Base-by-base conservation (phyloP, 148 eudicot species). In the Tetragonia tetragonoides region DNA sequence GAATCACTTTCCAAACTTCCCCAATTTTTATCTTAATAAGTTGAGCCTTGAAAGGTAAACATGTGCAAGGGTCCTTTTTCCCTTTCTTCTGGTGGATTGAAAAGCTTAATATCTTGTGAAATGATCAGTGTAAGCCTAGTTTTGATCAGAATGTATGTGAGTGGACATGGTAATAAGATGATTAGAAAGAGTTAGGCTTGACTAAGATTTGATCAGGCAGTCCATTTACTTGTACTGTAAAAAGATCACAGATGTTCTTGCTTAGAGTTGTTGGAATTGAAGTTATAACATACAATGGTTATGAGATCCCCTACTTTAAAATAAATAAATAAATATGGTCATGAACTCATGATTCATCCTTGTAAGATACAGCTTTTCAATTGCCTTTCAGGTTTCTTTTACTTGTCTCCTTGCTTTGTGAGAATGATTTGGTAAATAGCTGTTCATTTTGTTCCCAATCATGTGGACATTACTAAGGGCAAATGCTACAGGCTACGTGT, bases 1-100 rank as follows among this genome's bases (percentile, higher is more conserved):
- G 85, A 66, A 72, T 87, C 99, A 38, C 87, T 93, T 54, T 85
- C 91, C 60, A 91, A 87, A 69, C 83, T 92, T 67, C 97, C 98
- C 64, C 82, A 78, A 44, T 44, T 83, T 21, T 69, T 69, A 15
- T 73, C 75, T 59, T 81, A 59, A 80, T 47, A 54, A 51, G 49
- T 15, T 6, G 40, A 63, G 42, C 44, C 51, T 23, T 14, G 17
- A 10, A 46, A 69, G 47, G 74, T 59, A 49, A n/a, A 16, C 74
- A 46, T 61, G 59, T 11, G 44, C 61, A n/a, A 18, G 59, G 28
- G 39, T 75, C 60, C 8, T 46, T 69, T n/a, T 64, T 53, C 40
- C 10, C 70, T 20, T 78, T 44, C 40, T 15, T 23, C n/a, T 10
- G 28, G 63, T 14, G 28, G 17, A 18, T 53, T 51, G 61, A 7